Percentiles rank a stretch among this genome's conserved stretches.
These are phyloP conservation scores for Chaetomium cochliodes DNA, from an alignment of 495 filamentous ascomycete species.

Conservation along the genomic window DNA sequence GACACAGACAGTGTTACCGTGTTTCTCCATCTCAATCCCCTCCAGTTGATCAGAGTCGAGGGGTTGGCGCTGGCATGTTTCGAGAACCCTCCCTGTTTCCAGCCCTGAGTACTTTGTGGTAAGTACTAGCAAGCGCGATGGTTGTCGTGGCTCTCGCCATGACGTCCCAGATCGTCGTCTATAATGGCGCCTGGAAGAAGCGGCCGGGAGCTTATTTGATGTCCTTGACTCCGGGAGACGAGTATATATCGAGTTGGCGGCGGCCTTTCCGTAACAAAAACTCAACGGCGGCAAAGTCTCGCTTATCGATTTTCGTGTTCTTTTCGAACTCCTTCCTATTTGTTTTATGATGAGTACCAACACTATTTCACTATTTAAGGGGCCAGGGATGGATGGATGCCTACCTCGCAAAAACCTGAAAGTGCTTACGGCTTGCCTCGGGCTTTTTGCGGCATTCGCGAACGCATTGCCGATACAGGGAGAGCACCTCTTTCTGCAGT, in stretches of 20 bases:
- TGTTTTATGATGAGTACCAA: constrained; percentile 18
- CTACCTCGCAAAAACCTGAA: constrained; percentile 44
- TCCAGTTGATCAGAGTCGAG: background rate
- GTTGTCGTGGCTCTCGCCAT: too few relatives aligned
- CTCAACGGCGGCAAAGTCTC: constrained; percentile 86
- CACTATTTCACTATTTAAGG: background rate
- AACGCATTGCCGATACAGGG: constrained; percentile 82
- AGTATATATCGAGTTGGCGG: constrained; percentile 82
- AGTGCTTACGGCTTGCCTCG: constrained; percentile 42
- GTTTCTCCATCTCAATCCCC: background rate
- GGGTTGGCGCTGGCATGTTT: background rate
- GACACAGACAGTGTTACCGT: background rate
- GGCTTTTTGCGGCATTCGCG: constrained; percentile 81
- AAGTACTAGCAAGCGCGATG: background rate
- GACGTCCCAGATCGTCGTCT: background rate
- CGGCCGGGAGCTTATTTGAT: constrained; percentile 50
- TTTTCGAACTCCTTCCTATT: constrained; percentile 74
- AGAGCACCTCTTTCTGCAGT: constrained; percentile 84
- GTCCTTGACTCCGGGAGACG: constrained; percentile 78
- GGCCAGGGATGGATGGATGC: background rate
- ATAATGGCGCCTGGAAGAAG: constrained; percentile 9
- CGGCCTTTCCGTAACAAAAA: constrained; percentile 81
- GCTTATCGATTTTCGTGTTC: constrained; percentile 69
- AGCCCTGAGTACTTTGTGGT: background rate
- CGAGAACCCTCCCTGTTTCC: background rate